phyloP scores from a whole-genome alignment of 768 basidiomycete species.

The Calocera viscosa region DNA sequence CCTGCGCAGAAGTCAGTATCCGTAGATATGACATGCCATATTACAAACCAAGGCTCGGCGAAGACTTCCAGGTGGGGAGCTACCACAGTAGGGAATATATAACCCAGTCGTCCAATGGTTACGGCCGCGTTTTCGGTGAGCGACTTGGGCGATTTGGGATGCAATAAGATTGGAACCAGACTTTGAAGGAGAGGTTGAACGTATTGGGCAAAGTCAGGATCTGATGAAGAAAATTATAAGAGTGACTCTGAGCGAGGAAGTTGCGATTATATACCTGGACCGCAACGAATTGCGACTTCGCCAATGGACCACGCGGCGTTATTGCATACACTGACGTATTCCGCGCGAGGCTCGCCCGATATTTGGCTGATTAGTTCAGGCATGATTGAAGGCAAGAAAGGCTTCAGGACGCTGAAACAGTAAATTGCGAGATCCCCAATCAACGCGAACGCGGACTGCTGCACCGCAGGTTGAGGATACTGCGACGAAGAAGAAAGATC shows the following conservation, averaged over 20 bases:
- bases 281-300: conserved; percentile 88
- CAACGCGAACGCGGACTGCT: conserved; percentile 95
- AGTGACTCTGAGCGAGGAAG: background rate
- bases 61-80: conserved; percentile 83
- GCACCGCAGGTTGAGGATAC: conserved; percentile 88
- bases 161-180: conserved; percentile 84
- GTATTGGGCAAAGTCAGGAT: conserved; percentile 83
- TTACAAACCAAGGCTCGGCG: conserved; percentile 67
- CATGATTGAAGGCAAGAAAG: conserved; percentile 81
- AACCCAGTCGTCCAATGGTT: conserved; percentile 88
- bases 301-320: conserved; percentile 99
- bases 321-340: conserved; percentile 94
- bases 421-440: conserved; percentile 97
- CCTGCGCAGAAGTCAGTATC: conserved; percentile 12
- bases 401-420: conserved; percentile 75
- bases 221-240: conserved; percentile 35
- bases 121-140: conserved; percentile 97
- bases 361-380: conserved; percentile 78
- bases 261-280: conserved; percentile 43
- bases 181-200: conserved; percentile 75
- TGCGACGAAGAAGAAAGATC: conserved; percentile 16
- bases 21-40: too few relatives aligned
- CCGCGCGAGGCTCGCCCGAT: conserved; percentile 81
- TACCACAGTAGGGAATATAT: conserved; percentile 80
- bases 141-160: conserved; percentile 84